Conservation (phyloP, 169 alveolate genomes). For the Plasmodium ovale region DNA sequence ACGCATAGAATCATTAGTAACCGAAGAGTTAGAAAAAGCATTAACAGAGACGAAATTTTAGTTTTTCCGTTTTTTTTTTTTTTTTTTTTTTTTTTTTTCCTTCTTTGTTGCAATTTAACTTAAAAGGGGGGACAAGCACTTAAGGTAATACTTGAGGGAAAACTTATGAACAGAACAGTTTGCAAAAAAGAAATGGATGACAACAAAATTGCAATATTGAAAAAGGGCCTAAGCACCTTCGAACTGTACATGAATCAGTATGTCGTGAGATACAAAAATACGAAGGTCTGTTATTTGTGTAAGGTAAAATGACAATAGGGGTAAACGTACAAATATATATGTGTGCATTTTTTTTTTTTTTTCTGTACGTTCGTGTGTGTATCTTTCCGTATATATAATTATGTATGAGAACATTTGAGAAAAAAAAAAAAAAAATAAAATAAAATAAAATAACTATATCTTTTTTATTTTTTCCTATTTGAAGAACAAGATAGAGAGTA, state of each 20-base stretch:
- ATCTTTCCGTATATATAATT: not conserved
- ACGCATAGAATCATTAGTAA: no score
- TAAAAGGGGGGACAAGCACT: no score
- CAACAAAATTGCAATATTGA: slow-evolving; percentile 11
- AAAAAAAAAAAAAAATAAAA: no score
- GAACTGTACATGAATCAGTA: slow-evolving; percentile 59
- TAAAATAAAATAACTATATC: not conserved
- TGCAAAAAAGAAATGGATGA: slow-evolving; percentile 7
- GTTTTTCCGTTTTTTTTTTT: not conserved
- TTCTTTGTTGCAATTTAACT: no score
- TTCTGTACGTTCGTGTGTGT: not conserved
- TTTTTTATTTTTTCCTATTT: not conserved
- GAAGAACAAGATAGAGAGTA: slow-evolving; percentile 25
- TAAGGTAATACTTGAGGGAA: no score
- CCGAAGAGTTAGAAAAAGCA: no score
- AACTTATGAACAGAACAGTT: not conserved
- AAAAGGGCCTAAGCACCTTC: slow-evolving; percentile 14
- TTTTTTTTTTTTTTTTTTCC: not conserved
- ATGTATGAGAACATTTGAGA: no score
- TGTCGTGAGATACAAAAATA: slow-evolving; percentile 47
- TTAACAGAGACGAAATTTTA: no score
- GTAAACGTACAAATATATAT: not conserved
- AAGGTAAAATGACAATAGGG: slow-evolving; percentile 21
- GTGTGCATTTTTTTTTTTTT: not conserved
- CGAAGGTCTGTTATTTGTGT: slow-evolving; percentile 42